These are phyloP conservation scores for Aureobasidium sp. DNA, from an alignment of 2,329 filamentous ascomycete genomes.

Conservation along the genomic window DNA sequence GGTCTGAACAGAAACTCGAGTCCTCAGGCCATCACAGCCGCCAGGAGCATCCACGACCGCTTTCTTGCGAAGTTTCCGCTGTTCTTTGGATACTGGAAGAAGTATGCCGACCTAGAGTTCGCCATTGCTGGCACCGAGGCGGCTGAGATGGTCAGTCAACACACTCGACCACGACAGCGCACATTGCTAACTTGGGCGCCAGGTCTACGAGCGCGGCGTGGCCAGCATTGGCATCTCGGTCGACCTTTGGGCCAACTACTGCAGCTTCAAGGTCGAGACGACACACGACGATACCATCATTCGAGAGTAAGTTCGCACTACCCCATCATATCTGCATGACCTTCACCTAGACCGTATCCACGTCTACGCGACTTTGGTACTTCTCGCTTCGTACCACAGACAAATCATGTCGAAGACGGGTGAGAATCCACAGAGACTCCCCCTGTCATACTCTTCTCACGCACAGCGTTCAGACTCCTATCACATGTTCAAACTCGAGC, in stretches of 20 bases:
- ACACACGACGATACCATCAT: slow-evolving; percentile 90
- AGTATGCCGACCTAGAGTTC: slow-evolving; percentile 96
- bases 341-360: slow-evolving; percentile 6
- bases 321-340: slow-evolving; percentile 49
- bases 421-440: slow-evolving; percentile 6
- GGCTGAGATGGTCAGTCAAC: slow-evolving; percentile 72
- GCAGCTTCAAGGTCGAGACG: slow-evolving; percentile 94
- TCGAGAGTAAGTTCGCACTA: slow-evolving; percentile 89
- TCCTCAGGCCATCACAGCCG: slow-evolving; percentile 80
- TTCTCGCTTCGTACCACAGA: not conserved
- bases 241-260: slow-evolving; percentile 96
- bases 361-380: not conserved
- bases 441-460: slow-evolving; percentile 8
- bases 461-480: slow-evolving; percentile 8
- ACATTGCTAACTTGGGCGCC: slow-evolving; percentile 15
- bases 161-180: slow-evolving; percentile 4
- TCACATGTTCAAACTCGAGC: slow-evolving; percentile 1
- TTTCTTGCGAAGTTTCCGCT: slow-evolving; percentile 93
- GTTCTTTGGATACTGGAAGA: slow-evolving; percentile 98
- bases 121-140: slow-evolving; percentile 94
- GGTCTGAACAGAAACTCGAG: slow-evolving; percentile 95
- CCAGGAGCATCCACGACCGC: slow-evolving; percentile 80
- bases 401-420: slow-evolving; percentile 5
- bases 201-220: slow-evolving; percentile 94
- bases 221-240: slow-evolving; percentile 89